Percentiles rank a stretch among this genome's conserved stretches.
Conservation (phyloP, 2,329 filamentous ascomycete species). For the Fusarium devonianum region DNA sequence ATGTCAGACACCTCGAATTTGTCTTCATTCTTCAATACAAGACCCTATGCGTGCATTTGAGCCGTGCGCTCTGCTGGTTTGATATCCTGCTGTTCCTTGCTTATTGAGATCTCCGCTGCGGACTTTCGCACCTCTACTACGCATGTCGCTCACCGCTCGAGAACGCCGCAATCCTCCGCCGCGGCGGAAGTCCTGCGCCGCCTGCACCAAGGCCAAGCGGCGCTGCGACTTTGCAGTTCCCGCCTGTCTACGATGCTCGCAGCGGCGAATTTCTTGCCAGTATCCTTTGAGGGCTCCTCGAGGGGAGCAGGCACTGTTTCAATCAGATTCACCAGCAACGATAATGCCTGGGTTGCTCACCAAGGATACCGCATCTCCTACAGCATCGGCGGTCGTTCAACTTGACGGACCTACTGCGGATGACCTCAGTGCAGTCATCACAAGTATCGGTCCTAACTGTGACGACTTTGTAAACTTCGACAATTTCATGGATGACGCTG, state of each 20-base stretch:
- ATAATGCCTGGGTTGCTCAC: constrained; percentile 19
- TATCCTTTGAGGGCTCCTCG: constrained; percentile 48
- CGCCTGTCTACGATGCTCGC: constrained; percentile 59
- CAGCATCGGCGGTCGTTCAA: constrained; percentile 1
- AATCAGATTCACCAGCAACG: constrained; percentile 3
- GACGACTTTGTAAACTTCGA: constrained; percentile 17
- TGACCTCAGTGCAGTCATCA: constrained; percentile 29
- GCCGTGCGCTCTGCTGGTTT: background rate
- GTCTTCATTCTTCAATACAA: constrained; percentile 5
- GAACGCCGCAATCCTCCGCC: constrained; percentile 56
- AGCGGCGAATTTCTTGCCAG: constrained; percentile 55
- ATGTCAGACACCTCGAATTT: background rate
- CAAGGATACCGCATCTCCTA: constrained; percentile 10
- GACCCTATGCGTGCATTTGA: background rate
- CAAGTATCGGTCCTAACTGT: constrained; percentile 24
- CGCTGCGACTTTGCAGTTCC: constrained; percentile 62
- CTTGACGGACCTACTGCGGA: constrained; percentile 5
- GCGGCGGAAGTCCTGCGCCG: constrained; percentile 62
- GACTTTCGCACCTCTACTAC: background rate
- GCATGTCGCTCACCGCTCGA: constrained; percentile 43
- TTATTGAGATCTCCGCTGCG: background rate
- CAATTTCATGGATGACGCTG: constrained; percentile 22
- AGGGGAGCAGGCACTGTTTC: background rate
- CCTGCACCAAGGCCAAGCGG: constrained; percentile 64
- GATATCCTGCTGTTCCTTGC: background rate